Base-by-base conservation (phyloP, 129 eudicot genomes). In the Saussurea involucrata region DNA sequence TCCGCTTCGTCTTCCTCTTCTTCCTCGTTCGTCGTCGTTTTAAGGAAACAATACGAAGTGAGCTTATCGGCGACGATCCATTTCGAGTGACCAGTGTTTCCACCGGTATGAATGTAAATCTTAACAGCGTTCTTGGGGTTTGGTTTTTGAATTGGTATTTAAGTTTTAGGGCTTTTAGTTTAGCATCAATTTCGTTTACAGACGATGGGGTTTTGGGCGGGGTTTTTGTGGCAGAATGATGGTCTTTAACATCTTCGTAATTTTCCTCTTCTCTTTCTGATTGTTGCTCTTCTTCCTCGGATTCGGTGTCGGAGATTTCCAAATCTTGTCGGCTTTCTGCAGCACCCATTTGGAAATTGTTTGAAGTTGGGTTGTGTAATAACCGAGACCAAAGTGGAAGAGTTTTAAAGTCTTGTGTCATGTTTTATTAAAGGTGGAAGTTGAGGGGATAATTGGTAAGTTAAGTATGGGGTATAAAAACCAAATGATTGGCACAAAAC, bases 121-220 rank as follows among this genome's bases (percentile, higher is more conserved):
- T 90, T 90, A 17, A 88, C 87, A 3, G 83, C 82, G 68, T 86
- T 89, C 18, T 72, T 82, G 4, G 44, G 27, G 29, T 18, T 3
- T 76, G 77, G 24, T 40, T 66, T 10, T 79, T 78, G 28, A 79
- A 46, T 21, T 75, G 84, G 81, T 91, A 91, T 57, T 91, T 94
- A 49, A 91, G 93, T 69, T 94, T 89, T 3, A 91, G 88, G 10
- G 97, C 86, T 78, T 86, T 88, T 10, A 91, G 79, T 63, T 81
- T 84, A 7, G 97, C 86, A 6, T 94, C 97, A 3, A 93, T 89
- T 24, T 87, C 90, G 91, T 84, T 67, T n/a, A n/a, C n/a, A n/a
- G n/a, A n/a, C n/a, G n/a, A n/a, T n/a, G n/a, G n/a, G n/a, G n/a
- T n/a, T n/a, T 86, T 76, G 33, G 88, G 77, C 20, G 71, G 73